Conservation (phyloP, 306 rosid species). For the Rubus idaeus region DNA sequence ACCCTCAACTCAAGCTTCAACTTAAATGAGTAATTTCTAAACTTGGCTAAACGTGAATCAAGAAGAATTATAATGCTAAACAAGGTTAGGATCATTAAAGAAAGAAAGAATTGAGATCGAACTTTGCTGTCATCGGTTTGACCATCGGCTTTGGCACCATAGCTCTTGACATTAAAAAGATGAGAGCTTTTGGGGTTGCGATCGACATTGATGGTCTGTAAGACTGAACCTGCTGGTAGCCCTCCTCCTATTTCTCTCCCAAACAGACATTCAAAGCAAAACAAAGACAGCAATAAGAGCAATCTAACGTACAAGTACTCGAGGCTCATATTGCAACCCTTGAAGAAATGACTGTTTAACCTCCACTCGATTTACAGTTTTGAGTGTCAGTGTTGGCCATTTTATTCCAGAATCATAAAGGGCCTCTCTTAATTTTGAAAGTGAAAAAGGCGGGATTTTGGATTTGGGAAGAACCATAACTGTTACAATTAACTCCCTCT, state of each 20-base stretch:
- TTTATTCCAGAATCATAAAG: neutral
- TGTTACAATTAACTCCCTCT: neutral
- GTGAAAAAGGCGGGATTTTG: neutral
- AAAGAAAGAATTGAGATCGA: constrained; percentile 7
- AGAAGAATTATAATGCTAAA: too few relatives aligned
- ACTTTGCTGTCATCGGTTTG: constrained; percentile 41
- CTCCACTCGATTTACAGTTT: neutral
- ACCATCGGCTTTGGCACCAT: constrained; percentile 49
- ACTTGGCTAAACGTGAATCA: neutral
- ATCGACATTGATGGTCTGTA: constrained; percentile 5
- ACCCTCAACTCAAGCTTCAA: neutral
- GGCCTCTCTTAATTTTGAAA: neutral
- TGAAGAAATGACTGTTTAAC: too few relatives aligned
- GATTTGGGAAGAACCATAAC: neutral
- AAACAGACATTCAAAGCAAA: constrained; percentile 23
- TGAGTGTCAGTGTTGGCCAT: neutral
- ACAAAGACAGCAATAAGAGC: constrained; percentile 23
- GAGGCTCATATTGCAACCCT: constrained; percentile 23
- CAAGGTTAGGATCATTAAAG: too few relatives aligned
- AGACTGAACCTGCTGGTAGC: neutral
- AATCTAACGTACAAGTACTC: constrained; percentile 8
- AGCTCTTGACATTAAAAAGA: constrained; percentile 40
- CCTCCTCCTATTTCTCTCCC: constrained; percentile 7
- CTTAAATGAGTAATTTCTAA: neutral
- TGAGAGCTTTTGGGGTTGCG: constrained; percentile 7